phyloP scores from a whole-genome alignment of 768 basidiomycete genomes.

The Pholiota conissans region DNA sequence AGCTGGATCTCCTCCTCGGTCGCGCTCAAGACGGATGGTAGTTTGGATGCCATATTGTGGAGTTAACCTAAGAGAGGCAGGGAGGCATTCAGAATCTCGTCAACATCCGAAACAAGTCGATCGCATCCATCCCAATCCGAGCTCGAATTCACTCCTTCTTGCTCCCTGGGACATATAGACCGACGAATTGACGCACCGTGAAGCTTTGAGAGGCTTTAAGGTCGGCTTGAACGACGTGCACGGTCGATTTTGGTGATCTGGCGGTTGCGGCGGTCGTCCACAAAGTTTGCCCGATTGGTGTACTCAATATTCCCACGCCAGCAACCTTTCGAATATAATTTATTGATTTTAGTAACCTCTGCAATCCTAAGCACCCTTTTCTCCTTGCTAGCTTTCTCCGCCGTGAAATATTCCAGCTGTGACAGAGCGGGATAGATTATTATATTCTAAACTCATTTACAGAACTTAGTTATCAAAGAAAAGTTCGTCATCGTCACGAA shows the following conservation, averaged over 20 bases:
- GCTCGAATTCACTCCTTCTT: constrained; percentile 33
- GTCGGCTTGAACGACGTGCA: constrained; percentile 48
- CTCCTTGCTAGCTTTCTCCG: no score
- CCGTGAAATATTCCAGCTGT: no score
- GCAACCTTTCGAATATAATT: constrained; percentile 5
- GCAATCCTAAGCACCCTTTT: background rate
- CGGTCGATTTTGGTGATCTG: constrained; percentile 38
- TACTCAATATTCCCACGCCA: constrained; percentile 35
- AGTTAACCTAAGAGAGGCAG: constrained; percentile 28
- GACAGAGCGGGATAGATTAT: no score
- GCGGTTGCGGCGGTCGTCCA: constrained; percentile 31
- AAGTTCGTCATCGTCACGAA: background rate
- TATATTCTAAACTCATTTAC: background rate
- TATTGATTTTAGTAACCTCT: constrained; percentile 7
- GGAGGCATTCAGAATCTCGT: constrained; percentile 18
- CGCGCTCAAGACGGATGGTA: constrained; percentile 89
- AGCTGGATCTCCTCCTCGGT: constrained; percentile 98
- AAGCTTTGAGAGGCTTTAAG: constrained; percentile 37
- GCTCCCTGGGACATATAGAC: constrained; percentile 17
- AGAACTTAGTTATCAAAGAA: no score
- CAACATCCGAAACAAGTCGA: constrained; percentile 35
- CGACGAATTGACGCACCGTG: constrained; percentile 40
- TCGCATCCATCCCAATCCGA: constrained; percentile 44
- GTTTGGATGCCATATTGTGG: constrained; percentile 75
- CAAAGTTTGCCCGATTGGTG: constrained; percentile 32